These are phyloP conservation scores for Puccinia coronata DNA, from an alignment of 1,284 basidiomycete species.

Conservation along the genomic window DNA sequence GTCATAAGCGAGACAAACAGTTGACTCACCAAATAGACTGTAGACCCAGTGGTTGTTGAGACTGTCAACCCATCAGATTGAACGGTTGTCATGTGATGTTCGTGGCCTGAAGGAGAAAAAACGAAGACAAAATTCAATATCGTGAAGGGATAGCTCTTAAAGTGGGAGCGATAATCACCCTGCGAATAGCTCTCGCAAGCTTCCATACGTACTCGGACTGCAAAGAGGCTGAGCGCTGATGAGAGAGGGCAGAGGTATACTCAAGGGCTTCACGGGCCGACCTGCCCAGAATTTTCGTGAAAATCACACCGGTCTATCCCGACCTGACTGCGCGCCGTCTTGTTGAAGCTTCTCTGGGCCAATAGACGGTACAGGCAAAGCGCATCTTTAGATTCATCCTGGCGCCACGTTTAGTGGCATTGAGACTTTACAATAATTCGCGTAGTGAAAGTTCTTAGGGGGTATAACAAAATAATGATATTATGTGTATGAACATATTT, in stretches of 20 bases:
- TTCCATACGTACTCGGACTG: conserved; percentile 96
- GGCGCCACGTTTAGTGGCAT: conserved; percentile 86
- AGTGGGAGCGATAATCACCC: conserved; percentile 33
- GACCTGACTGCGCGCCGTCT: conserved; percentile 72
- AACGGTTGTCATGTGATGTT: conserved; percentile 98
- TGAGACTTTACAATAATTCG: conserved; percentile 77
- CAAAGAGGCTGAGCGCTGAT: conserved; percentile 61
- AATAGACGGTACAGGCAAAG: conserved; percentile 97
- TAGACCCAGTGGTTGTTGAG: conserved; percentile 95
- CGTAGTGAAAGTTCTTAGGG: conserved; percentile 96
- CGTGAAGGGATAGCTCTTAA: no score
- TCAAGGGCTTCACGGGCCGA: conserved; percentile 93
- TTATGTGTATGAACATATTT: no score
- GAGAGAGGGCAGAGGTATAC: conserved; percentile 64
- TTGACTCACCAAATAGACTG: conserved; percentile 83
- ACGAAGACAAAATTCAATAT: no score
- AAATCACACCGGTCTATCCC: conserved; percentile 86
- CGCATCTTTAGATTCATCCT: conserved; percentile 98
- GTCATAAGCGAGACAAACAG: background rate
- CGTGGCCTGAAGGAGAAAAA: conserved; percentile 72
- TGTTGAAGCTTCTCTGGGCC: conserved; percentile 66
- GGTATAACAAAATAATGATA: no score
- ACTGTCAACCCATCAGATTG: conserved; percentile 96
- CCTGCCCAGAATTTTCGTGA: conserved; percentile 84
- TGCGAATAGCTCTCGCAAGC: conserved; percentile 93